Percentiles rank a stretch among this genome's conserved stretches.
phyloP scores from a whole-genome alignment of 192 early-diverging fungal species.

The Spizellomyces punctatus region DNA sequence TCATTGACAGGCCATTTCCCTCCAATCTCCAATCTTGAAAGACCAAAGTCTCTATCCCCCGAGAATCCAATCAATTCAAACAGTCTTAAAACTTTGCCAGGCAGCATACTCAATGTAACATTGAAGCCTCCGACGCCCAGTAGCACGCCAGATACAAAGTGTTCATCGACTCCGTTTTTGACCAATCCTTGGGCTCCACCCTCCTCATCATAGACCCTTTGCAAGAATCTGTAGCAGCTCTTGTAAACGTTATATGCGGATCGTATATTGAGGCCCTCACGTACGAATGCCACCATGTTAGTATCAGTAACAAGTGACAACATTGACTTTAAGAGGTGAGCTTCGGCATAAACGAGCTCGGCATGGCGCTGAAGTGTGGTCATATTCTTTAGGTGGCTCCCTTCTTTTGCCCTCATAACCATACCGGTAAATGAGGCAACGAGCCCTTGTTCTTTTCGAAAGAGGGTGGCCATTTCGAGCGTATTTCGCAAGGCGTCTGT shows the following conservation, averaged over 20 bases:
- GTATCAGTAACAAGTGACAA: constrained; percentile 75
- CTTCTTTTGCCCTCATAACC: constrained; percentile 48
- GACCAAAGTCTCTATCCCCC: constrained; percentile 73
- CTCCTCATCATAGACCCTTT: constrained; percentile 41
- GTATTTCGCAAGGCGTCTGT: constrained; percentile 64
- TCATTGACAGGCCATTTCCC: constrained; percentile 44
- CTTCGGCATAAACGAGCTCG: constrained; percentile 84
- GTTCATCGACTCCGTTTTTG: constrained; percentile 71
- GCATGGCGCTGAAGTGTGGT: constrained; percentile 66
- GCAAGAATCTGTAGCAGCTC: constrained; percentile 36
- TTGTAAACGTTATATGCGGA: constrained; percentile 68
- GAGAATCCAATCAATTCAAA: constrained; percentile 85
- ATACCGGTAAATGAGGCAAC: constrained; percentile 42
- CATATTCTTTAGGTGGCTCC: constrained; percentile 54
- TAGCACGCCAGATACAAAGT: constrained; percentile 79
- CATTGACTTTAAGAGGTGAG: constrained; percentile 70
- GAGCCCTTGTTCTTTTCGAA: constrained; percentile 56
- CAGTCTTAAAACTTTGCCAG: constrained; percentile 68
- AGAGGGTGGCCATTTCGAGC: constrained; percentile 59
- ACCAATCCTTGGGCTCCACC: constrained; percentile 35
- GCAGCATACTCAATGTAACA: constrained; percentile 76
- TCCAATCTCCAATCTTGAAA: constrained; percentile 70
- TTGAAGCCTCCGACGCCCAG: constrained; percentile 80
- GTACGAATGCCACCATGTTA: constrained; percentile 72
- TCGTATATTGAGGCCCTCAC: constrained; percentile 78